Evolutionary conservation across 2,329 filamentous ascomycete genomes (phyloP), one percentile per base, ranked within the genome.

Genomic region (Rhytidhysteron rufulum): DNA sequence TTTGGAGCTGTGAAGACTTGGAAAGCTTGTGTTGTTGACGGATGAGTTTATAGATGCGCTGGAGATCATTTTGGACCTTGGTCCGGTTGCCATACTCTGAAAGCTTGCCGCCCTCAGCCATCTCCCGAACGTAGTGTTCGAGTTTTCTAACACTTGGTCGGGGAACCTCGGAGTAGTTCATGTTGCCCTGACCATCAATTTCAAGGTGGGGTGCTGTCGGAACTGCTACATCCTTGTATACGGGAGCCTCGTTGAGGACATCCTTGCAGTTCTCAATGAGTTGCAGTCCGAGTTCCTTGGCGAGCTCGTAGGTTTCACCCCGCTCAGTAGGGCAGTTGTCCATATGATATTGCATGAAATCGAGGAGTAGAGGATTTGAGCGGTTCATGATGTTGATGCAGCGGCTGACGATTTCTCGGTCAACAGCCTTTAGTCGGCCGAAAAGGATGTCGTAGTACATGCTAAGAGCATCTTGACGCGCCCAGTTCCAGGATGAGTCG

Each of bases 371-470:
- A 2, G 93, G 93, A 65, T 97, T 98, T 24, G 93, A 95, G 48
- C 93, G 86, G 74, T 96, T 98, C 93, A 98, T 98, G 70, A 98
- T 93, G 53, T 88, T 86, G 60, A 98, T 97, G 71, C 93, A 98
- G 66, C 90, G 90, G 70, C 90, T 96, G 63, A 98, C 93, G 57
- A 97, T 98, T 68, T 98, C 93, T 49, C 93, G 87, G 60, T 98
- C 93, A 30, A 98, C 86, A 36, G 84, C 88, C 73, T 93, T 82
- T 39, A 98, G 81, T 45, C 93, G 83, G 43, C 93, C 93, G 57
- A 98, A 98, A 61, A 98, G 96, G 61, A 98, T 94, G 61, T 98
- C 93, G 71, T 89, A 98, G 75, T 93, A 98, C 91, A 98, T 98
- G 73, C 79, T 93, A 39, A 98, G 80, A 20, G 91, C 93, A 66